phyloP scores from a whole-genome alignment of 2,329 filamentous ascomycete species.

The Cryphonectria nitschkei region DNA sequence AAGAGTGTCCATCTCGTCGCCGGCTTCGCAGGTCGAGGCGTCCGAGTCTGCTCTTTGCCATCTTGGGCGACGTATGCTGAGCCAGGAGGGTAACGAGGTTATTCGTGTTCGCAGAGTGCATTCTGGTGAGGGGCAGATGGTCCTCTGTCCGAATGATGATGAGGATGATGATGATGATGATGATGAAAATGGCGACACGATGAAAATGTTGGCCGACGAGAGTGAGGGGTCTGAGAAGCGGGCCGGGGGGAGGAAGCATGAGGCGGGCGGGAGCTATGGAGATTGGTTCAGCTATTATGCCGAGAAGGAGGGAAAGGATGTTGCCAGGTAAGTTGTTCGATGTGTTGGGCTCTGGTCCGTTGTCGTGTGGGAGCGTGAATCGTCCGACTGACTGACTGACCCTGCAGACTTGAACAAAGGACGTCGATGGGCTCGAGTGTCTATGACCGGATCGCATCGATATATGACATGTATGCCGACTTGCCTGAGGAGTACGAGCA shows the following conservation, averaged over 20 bases:
- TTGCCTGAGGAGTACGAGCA: slow-evolving; percentile 3
- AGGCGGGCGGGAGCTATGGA: slow-evolving; percentile 10
- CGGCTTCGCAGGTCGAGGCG: slow-evolving; percentile 1
- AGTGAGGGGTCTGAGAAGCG: neutral
- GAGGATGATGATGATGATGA: neutral
- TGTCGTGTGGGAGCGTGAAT: neutral
- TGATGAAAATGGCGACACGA: slow-evolving; percentile 12
- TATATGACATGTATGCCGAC: slow-evolving; percentile 27
- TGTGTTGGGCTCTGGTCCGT: neutral
- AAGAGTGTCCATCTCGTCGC: slow-evolving; percentile 5
- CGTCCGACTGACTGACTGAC: neutral
- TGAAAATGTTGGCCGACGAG: slow-evolving; percentile 17
- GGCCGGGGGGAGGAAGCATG: neutral
- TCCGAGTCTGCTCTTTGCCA: slow-evolving; percentile 17
- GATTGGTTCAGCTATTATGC: slow-evolving; percentile 22
- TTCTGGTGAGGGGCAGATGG: slow-evolving; percentile 9
- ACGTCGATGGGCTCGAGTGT: slow-evolving; percentile 6
- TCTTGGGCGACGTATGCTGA: slow-evolving; percentile 18
- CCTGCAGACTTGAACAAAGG: neutral
- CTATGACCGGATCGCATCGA: slow-evolving; percentile 25
- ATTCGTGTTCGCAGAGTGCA: slow-evolving; percentile 13
- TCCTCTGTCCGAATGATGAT: neutral
- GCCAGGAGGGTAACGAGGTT: neutral
- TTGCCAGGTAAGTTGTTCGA: neutral
- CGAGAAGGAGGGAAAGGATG: slow-evolving; percentile 6